Base-by-base conservation (phyloP, 2,329 filamentous ascomycete species). In the Xylariaceae sp. region DNA sequence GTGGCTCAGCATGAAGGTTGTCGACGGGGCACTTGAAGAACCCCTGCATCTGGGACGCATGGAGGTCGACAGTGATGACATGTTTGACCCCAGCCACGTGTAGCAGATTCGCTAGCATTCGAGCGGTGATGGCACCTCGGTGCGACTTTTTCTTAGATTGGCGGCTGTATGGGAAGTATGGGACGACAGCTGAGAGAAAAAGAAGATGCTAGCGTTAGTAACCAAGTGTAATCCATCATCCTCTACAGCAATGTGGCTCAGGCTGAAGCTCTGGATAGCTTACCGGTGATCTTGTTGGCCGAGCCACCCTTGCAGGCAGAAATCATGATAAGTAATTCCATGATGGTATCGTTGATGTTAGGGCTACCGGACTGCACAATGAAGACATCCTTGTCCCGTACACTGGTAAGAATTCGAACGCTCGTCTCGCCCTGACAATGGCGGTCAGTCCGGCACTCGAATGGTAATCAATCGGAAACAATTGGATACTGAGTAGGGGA, bases 81-180 rank as follows among this genome's bases (percentile, higher is more conserved):
- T 99, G 95, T 76, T 96, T 92, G 64, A 99, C 92, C 51, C 95
- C 95, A 49, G 95, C 95, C 54, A 99, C 90, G 58, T 90, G 85
- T 65, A 99, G 86, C 48, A 98, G 84, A 73, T 99, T 99, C 59
- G 95, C 93, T 50, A 99, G 84, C 92, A 99, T 96, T 65, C 93
- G 88, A 52, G 95, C 95, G 7, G 95, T 97, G 70, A 99, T 98
- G 56, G 95, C 92, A 49, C 95, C 95, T 63, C 95, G 86, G 71
- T 98, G 93, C 54, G 91, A 92, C 78, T 99, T 99, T 82, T 98
- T 98, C 82, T 99, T 99, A 56, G 93, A 98, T 75, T 99, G 95
- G 60, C 95, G 91, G 66, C 92, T 97, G 79, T 99, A 99, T n/a
- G 95, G 95, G 71, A 98, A 99, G 77, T 98, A 98, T 12, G 91